Evolutionary conservation across 1,284 basidiomycete genomes (phyloP), one percentile per base, ranked within the genome.

Genomic region (Rhizopogon parksii): DNA sequence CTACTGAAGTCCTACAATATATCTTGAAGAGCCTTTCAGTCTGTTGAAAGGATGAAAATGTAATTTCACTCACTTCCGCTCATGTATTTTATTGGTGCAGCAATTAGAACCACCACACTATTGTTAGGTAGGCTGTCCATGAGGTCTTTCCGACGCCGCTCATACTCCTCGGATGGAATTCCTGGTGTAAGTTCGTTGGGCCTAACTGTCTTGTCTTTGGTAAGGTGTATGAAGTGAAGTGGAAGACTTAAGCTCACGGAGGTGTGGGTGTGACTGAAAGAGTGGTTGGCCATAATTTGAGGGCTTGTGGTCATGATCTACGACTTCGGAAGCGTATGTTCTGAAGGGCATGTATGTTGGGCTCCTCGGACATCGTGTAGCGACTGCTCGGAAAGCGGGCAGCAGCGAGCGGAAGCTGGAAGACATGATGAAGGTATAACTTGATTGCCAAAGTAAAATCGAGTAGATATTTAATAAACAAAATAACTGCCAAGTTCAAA

Each of bases 31-130:
- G 42, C 3, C 48, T 65, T 47, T 56, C 46, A 46, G 40, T 9
- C 3, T 7, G 6, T 12, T 15, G 46, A 37, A 43, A 27, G 12
- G 48, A 54, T 40, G 40, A 51, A 14, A 24, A 34, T 21, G 51
- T 35, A 24, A 15, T 17, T 34, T 51, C 25, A 82, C 88, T 70
- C 69, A 90, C 90, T 86, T 63, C 80, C 84, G 53, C 86, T 88
- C 83, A 95, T 91, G 64, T 89, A 88, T 69, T 94, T 90, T 42
- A 95, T 74, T 7, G 87, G 82, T 0, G 85, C 89, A 3, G 90
- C 85, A 42, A 91, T 79, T 38, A 83, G 85, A 4, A 98, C 79
- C 12, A 93, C 94, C 21, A 91, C 64, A 53, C 85, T 87, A 35
- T 82, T 80, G 4, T 85, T 80, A 0, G 91, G 91, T 9, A 99